These are phyloP conservation scores for Laburnicola sp. DNA, from an alignment of 2,329 filamentous ascomycete species.

Conservation along the genomic window DNA sequence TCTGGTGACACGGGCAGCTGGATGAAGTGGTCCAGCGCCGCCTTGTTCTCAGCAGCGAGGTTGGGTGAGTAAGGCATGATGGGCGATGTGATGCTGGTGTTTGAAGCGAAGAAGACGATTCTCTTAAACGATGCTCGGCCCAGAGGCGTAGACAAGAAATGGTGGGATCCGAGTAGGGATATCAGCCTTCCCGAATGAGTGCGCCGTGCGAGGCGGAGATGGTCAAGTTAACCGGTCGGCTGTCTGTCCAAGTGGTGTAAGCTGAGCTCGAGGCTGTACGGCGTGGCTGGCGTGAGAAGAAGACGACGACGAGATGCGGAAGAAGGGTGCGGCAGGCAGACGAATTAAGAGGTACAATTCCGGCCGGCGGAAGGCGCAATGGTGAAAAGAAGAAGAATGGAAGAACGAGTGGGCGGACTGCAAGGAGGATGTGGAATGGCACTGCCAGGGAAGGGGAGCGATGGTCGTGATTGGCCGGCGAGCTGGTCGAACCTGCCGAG, in stretches of 20 bases:
- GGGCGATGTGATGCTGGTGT: constrained; percentile 18
- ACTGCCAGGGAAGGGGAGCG: constrained; percentile 27
- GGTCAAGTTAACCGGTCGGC: constrained; percentile 18
- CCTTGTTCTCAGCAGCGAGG: constrained; percentile 62
- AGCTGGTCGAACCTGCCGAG: constrained; percentile 27
- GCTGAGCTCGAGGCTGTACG: constrained; percentile 39
- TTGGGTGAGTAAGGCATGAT: constrained; percentile 52
- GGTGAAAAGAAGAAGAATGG: constrained; percentile 17
- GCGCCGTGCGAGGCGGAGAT: constrained; percentile 37
- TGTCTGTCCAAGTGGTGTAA: constrained; percentile 39
- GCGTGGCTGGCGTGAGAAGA: constrained; percentile 31
- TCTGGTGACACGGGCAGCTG: constrained; percentile 72
- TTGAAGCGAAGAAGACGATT: constrained; percentile 16
- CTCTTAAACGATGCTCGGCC: constrained; percentile 22
- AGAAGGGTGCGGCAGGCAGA: constrained; percentile 14
- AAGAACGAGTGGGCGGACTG: constrained; percentile 23
- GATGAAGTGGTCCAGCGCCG: constrained; percentile 78
- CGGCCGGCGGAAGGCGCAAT: constrained; percentile 38
- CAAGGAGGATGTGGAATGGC: constrained; percentile 26
- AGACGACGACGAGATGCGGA: constrained; percentile 34
- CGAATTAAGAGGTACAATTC: constrained; percentile 34
- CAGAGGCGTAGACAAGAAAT: constrained; percentile 15
- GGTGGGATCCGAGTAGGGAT: constrained; percentile 22
- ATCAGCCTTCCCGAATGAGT: constrained; percentile 25
- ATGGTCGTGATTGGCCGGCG: constrained; percentile 19